Base-by-base conservation (phyloP, 768 basidiomycete genomes). In the Suillus alpinus region DNA sequence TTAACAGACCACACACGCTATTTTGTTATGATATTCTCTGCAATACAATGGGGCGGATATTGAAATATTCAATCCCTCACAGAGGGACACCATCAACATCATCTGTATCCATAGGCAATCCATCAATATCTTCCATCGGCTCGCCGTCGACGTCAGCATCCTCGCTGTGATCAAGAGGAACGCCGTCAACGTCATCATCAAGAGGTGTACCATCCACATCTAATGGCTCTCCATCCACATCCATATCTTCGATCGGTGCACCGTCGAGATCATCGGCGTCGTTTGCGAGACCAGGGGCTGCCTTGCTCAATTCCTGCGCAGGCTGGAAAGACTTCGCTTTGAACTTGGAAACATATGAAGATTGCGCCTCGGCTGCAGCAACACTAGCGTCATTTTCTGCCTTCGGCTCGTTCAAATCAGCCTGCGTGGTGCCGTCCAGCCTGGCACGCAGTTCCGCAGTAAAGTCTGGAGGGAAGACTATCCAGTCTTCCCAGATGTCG, bases 401-500 rank as follows among this genome's bases (percentile, higher is more conserved):
- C 20, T 73, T 68, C 37, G 65, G 64, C 2, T 67, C 65, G 51
- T 69, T 67, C 43, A 74, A 64, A 56, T 73, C 71, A 23, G 72
- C 66, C 29, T 67, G 68, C 1, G 68, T 64, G 20, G 70, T 75
- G 23, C 92, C 92, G 53, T 95, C 92, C 53, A 98, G 80, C 59
- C 94, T 80, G 58, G 74, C 75, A 29, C 93, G 81, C 16, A 96
- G 80, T 66, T 89, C 86, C 2, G 81, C 69, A 0, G 91, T 95
- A 68, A 91, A 92, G 58, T 95, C 92, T 2, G 89, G 91, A 57
- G 92, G 82, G 71, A 98, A 98, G 36, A 98, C 92, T 60, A 98
- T 95, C 95, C 95, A 96, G 71, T 97, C 90, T 70, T 98, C 97
- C 95, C 97, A 98, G 34, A 98, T 89, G 68, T 98, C 95, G 6